Base-by-base conservation (phyloP, 2,329 filamentous ascomycete species). In the Talaromyces sp. region DNA sequence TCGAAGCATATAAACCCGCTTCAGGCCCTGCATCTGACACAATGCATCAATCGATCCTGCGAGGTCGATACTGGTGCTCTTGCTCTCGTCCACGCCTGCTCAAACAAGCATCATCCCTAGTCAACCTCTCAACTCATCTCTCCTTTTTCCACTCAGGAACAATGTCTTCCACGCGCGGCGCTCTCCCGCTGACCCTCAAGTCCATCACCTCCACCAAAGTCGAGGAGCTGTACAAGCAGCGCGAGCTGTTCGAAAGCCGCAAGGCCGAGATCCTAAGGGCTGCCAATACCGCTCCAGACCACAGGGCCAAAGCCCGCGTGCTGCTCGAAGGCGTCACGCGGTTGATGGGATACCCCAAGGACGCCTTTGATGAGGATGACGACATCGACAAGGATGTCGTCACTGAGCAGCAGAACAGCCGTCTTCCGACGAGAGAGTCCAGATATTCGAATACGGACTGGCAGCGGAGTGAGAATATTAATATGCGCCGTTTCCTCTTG, bases 141-240 rank as follows among this genome's bases (percentile, higher is more conserved):
- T 46, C 43, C 31, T 52, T 29, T 27, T 13, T 50, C 13, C 19
- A 50, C 26, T 55, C 53, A 38, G 8, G 13, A 35, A 38, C 11
- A 9, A 77, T 76, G 72, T 38, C 71, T 49, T 69, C 71, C 21
- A 64, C 64, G 24, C 43, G 43, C 10, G 65, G 70, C 24, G 74
- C 75, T 50, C 75, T 84, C 38, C 82, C 82, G 6, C 75, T 82
- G 58, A 84, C 82, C 14, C 78, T 85, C 29, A 78, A 81, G 58
- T 80, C 80, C 35, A 82, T 85, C 68, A 85, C 82, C 21, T 73
- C 74, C 43, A 82, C 81, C 60, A 86, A 86, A 66, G 80, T 86
- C 62, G 74, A 74, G n/a, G 82, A 86, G 65, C 77, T 86, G 8
- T 75, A 78, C 29, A 81, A 81, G 64, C 79, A 84, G 62, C 81